Percentiles rank a stretch among this genome's conserved stretches.
Conservation (phyloP, 1,284 basidiomycete species). For the Bjerkandera adusta region DNA sequence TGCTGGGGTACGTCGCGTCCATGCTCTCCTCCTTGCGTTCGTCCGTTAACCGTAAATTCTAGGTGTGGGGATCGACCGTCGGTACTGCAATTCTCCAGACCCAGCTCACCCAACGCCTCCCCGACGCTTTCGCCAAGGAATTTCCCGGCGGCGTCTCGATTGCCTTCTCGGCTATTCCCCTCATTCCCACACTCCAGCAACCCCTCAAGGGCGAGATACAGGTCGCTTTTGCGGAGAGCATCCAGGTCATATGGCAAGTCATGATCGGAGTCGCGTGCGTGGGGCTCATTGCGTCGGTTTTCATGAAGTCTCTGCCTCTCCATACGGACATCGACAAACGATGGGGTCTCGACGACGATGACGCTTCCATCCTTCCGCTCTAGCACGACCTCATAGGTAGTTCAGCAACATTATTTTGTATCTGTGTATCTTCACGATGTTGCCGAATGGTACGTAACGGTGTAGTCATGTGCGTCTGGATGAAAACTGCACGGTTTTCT, state of each 20-base stretch:
- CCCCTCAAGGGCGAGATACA: slow-evolving; percentile 18
- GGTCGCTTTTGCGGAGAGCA: slow-evolving; percentile 19
- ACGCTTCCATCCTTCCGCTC: no score
- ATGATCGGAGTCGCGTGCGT: slow-evolving; percentile 14
- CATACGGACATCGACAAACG: slow-evolving; percentile 11
- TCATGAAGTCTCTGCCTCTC: slow-evolving; percentile 16
- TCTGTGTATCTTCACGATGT: no score
- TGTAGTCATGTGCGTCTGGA: no score
- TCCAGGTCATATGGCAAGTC: slow-evolving; percentile 19
- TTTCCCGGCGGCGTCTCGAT: slow-evolving; percentile 20
- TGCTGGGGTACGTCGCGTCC: slow-evolving; percentile 14
- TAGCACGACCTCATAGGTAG: no score
- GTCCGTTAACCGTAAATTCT: neutral
- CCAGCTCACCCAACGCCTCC: slow-evolving; percentile 22
- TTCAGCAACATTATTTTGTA: no score
- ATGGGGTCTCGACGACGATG: slow-evolving; percentile 10
- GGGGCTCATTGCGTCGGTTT: slow-evolving; percentile 9
- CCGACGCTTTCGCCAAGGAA: slow-evolving; percentile 17
- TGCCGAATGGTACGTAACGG: no score
- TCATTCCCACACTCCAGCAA: slow-evolving; percentile 20
- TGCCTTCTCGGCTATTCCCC: slow-evolving; percentile 24
- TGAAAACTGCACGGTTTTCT: no score
- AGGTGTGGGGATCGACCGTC: slow-evolving; percentile 29
- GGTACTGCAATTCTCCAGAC: slow-evolving; percentile 29
- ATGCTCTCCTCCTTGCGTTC: neutral